Conservation (phyloP, 306 rosid genomes). For the barrel medic (Medicago truncatula) region DNA sequence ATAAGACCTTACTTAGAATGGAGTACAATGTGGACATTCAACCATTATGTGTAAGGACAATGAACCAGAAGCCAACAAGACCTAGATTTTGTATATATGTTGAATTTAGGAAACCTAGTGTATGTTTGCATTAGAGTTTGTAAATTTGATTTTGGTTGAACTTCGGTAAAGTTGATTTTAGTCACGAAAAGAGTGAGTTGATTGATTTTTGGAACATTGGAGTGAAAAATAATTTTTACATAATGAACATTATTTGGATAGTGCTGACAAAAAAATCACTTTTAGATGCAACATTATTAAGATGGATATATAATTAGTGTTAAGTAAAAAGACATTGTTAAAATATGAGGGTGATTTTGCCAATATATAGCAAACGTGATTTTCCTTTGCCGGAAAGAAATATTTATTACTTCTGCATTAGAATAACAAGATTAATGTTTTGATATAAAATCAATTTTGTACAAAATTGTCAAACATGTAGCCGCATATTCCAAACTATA, state of each 20-base stretch:
- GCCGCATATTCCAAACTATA: background rate
- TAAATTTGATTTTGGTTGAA: too few species aligned
- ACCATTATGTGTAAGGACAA: conserved; percentile 2
- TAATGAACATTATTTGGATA: background rate
- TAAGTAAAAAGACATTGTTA: background rate
- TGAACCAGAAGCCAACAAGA: conserved; percentile 9
- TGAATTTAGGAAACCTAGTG: background rate
- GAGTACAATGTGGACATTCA: conserved; percentile 1
- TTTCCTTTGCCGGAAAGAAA: background rate
- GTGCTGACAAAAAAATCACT: background rate
- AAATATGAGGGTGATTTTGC: background rate
- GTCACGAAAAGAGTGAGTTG: background rate
- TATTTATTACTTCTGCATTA: background rate
- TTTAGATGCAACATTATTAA: background rate
- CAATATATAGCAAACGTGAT: background rate
- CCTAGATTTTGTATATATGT: background rate
- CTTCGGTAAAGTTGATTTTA: background rate
- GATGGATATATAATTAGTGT: background rate
- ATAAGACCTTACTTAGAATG: background rate
- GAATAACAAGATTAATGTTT: background rate
- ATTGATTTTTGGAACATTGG: too few species aligned
- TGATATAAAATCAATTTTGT: background rate
- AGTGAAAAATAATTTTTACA: background rate
- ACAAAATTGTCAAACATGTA: background rate
- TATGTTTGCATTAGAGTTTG: background rate